Base-by-base conservation (phyloP, 441 rosid genomes). In the Eutrema salsugineum region DNA sequence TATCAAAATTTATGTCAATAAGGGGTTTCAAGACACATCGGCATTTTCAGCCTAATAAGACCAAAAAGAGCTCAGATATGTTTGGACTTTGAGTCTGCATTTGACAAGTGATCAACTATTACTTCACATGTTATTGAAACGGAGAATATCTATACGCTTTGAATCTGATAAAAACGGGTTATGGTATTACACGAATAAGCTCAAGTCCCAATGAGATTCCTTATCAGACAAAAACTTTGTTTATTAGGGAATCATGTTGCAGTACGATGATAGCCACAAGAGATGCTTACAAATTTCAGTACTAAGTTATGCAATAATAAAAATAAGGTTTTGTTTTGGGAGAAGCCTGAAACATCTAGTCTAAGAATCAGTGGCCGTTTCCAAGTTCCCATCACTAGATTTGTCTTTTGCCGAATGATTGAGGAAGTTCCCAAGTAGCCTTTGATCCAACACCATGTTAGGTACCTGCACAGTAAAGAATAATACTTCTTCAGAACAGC, bases 361-460 rank as follows among this genome's bases (percentile, higher is more conserved):
- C 66, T 63, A 66, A 43, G 70, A 32, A 63, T 55, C 67, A 11
- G 77, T 59, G 53, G 70, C 38, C 40, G 4, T 47, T 32, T 66
- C 70, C 73, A 17, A 44, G 77, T 63, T 54, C 63, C 42, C 70
- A 66, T 72, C 78, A 20, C 27, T 24, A 50, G 81, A 63, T 44
- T 39, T 70, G 67, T 74, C 72, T 54, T 62, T 66, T 6, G 84
- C 22, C 17, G 78, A 66, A 53, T 87, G 81, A 27, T 82, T 83
- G 60, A 91, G 80, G 85, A 89, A 87, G 80, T 86, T 93, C 63
- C 94, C 94, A 6, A 91, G 88, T 64, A 93, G 75, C 75, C 97
- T 88, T 81, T 93, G 98, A 79, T 93, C 96, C 68, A 87, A 78
- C 32, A 93, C 75, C 98, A 91, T 91, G 73, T 84, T 87, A 11